Evolutionary conservation across 2,329 filamentous ascomycete genomes (phyloP), one percentile per base, ranked within the genome.

Genomic region (Fusarium newnesense): DNA sequence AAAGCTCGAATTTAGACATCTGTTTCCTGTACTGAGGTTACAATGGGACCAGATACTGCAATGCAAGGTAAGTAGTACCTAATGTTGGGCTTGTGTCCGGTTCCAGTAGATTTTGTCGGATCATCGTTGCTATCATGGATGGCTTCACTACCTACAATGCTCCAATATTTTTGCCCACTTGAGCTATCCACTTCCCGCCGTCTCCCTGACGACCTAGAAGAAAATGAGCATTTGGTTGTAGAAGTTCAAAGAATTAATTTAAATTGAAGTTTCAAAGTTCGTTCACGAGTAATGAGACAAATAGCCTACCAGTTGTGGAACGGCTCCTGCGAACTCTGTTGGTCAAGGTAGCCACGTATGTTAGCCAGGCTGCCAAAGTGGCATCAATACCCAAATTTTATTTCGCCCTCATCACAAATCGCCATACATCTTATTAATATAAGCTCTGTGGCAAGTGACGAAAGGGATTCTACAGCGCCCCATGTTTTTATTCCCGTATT

Each of bases 101-200:
- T 73, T 64, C 43, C 63, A 72, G 64, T 43, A 42, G 72, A 70
- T 74, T 71, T 72, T 75, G 44, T 75, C 75, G 65, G 67, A 64
- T 67, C 53, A 52, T 63, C 37, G 62, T 61, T 61, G 59, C 44
- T 58, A 53, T 67, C 47, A 56, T 65, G 49, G 60, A 56, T 65
- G 49, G 60, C 59, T 63, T 50, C 58, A 73, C 59, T 24, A 34
- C 28, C 54, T 69, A 19, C 43, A 62, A 30, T 60, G 60, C 52
- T 67, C 71, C 67, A 67, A 49, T 67, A 24, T 63, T 69, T 43
- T 56, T 59, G 60, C 53, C 61, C 58, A 63, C 61, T 42, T 56
- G 46, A 63, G 44, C 62, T 75, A 75, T 72, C 75, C 75, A 77
- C 75, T 76, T 75, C 70, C 69, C 50, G 63, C 57, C 67, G 64